Conservation (phyloP, 805 yeast species). For the Dipodascus albidus region DNA sequence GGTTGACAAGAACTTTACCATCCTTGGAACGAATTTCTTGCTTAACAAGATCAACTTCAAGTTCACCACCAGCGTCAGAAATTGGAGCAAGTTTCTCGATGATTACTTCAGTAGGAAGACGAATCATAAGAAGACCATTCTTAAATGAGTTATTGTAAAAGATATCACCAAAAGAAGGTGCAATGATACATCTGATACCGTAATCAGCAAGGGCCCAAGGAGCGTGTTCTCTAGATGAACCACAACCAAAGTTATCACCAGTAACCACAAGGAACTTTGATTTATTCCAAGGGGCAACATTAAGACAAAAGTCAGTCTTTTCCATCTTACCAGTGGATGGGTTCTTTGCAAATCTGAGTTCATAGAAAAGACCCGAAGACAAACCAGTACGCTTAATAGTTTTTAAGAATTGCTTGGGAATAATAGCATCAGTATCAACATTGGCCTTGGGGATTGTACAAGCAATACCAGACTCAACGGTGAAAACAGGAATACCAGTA, state of each 20-base stretch:
- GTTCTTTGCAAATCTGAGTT: slow-evolving; percentile 62
- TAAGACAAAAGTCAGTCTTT: slow-evolving; percentile 83
- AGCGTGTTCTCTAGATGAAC: slow-evolving; percentile 98
- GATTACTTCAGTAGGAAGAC: slow-evolving; percentile 74
- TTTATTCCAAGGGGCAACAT: slow-evolving; percentile 68
- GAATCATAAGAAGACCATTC: slow-evolving; percentile 88
- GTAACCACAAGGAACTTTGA: slow-evolving; percentile 81
- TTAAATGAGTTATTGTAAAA: slow-evolving; percentile 96
- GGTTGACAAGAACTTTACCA: slow-evolving; percentile 65
- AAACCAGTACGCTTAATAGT: slow-evolving; percentile 97
- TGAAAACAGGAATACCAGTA: slow-evolving; percentile 64
- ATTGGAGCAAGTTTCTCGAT: slow-evolving; percentile 62
- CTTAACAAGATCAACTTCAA: slow-evolving; percentile 76
- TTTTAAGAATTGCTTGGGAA: slow-evolving; percentile 96
- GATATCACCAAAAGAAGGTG: slow-evolving; percentile 97
- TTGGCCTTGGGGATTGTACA: slow-evolving; percentile 94
- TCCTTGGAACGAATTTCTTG: slow-evolving; percentile 63
- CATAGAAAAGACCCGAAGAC: slow-evolving; percentile 79
- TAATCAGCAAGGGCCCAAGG: slow-evolving; percentile 99
- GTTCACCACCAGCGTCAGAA: slow-evolving; percentile 58
- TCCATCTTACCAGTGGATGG: slow-evolving; percentile 39
- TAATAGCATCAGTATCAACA: slow-evolving; percentile 96
- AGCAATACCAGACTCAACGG: slow-evolving; percentile 68
- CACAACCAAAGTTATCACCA: slow-evolving; percentile 98
- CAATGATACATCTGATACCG: slow-evolving; percentile 91